Conservation (phyloP, 805 yeast genomes). For the Starmerella kuoi region DNA sequence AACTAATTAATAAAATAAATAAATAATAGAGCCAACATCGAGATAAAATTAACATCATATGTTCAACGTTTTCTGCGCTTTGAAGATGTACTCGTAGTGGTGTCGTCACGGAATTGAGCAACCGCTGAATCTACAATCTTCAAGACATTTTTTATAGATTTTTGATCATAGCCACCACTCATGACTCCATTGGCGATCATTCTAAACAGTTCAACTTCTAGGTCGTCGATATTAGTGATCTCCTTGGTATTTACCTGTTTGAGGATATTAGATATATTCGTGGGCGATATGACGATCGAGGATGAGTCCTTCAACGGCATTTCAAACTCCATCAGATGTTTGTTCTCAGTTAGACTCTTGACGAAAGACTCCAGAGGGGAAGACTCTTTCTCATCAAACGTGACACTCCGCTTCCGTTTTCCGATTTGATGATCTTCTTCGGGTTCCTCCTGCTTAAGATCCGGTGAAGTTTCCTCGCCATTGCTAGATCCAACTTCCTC, state of each 20-base stretch:
- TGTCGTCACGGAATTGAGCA: not conserved
- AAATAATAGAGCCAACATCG: not conserved
- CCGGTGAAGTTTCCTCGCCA: not conserved
- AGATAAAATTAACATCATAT: no score
- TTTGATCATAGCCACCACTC: not conserved
- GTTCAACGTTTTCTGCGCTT: not conserved
- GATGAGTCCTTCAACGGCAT: not conserved
- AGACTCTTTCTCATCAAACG: not conserved
- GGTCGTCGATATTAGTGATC: constrained; percentile 1
- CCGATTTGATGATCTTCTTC: not conserved
- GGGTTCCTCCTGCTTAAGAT: no score
- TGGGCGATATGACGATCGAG: constrained; percentile 2
- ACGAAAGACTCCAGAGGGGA: not conserved
- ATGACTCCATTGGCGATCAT: constrained; percentile 15
- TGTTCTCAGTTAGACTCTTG: not conserved
- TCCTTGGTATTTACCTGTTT: not conserved
- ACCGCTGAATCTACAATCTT: not conserved
- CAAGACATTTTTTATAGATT: not conserved
- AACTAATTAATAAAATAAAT: no score
- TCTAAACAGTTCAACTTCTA: constrained; percentile 6
- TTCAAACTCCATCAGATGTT: not conserved
- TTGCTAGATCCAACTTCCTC: no score
- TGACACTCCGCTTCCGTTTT: not conserved
- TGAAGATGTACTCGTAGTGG: not conserved
- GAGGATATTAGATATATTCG: not conserved